phyloP scores from a whole-genome alignment of 2,329 filamentous ascomycete genomes.

The Sporothrix schenckii region DNA sequence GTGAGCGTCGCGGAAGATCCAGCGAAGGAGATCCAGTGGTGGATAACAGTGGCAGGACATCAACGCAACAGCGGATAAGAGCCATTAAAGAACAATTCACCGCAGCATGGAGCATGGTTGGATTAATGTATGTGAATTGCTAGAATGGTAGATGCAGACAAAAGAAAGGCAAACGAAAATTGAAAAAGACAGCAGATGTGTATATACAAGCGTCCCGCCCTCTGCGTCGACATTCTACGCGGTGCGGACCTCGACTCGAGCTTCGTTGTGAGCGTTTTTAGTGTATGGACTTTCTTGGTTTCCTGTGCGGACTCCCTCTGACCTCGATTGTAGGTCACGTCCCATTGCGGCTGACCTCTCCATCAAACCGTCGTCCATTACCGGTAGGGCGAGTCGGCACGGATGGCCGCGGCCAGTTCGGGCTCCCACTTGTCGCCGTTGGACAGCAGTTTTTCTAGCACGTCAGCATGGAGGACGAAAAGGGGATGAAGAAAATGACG shows the following conservation, averaged over 20 bases:
- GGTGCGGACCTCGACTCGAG: not conserved
- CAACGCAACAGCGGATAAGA: too few relatives aligned
- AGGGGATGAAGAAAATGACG: too few relatives aligned
- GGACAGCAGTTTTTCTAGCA: slow-evolving; percentile 74
- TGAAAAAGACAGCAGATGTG: slow-evolving; percentile 20
- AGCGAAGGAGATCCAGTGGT: too few relatives aligned
- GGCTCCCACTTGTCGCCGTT: slow-evolving; percentile 98
- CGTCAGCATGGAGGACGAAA: not conserved
- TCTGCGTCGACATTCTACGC: not conserved
- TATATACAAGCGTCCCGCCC: slow-evolving; percentile 28
- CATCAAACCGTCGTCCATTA: slow-evolving; percentile 48
- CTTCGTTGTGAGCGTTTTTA: not conserved
- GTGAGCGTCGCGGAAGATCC: not conserved
- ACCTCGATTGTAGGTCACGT: slow-evolving; percentile 9
- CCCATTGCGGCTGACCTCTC: not conserved
- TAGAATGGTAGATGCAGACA: not conserved
- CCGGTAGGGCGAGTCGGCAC: slow-evolving; percentile 91
- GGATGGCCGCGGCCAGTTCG: slow-evolving; percentile 86
- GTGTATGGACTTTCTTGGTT: not conserved
- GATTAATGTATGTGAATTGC: not conserved
- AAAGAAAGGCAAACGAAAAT: not conserved
- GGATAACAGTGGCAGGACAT: not conserved
- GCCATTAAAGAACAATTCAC: not conserved
- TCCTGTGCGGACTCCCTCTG: too few relatives aligned
- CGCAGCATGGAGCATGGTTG: not conserved